Evolutionary conservation across 2,329 filamentous ascomycete species (phyloP).

Genomic region (Arthrobotrys sphaeroides): DNA sequence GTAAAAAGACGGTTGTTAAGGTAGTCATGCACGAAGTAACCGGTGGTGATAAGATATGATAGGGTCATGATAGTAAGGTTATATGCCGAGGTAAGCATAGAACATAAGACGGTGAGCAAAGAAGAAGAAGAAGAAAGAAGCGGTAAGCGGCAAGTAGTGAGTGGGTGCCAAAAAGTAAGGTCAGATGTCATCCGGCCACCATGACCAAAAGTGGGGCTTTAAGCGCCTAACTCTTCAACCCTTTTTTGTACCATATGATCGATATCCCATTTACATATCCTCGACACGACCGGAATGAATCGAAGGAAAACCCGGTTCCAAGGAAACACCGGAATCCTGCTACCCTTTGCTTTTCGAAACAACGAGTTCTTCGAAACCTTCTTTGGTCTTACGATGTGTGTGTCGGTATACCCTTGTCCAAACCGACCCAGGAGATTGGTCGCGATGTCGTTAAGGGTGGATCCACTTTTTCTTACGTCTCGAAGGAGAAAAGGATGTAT

Average conservation of each 20-base stretch:
- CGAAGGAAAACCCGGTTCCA: not conserved
- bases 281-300: conserved; percentile 9
- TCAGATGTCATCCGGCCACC: conserved; percentile 36
- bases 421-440: conserved; percentile 31
- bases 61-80: conserved; percentile 2
- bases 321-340: not conserved
- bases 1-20: not conserved
- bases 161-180: conserved; percentile 18
- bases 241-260: conserved; percentile 43
- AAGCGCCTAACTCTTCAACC: conserved; percentile 28
- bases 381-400: not conserved
- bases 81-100: conserved; percentile 28
- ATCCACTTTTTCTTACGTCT: conserved; percentile 15
- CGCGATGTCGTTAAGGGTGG: conserved; percentile 15
- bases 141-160: conserved; percentile 1
- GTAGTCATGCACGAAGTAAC: not conserved
- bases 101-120: conserved; percentile 8
- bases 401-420: conserved; percentile 6
- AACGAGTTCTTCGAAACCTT: not conserved
- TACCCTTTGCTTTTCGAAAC: too few species aligned
- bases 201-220: conserved; percentile 45
- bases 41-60: not conserved
- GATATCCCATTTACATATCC: not conserved
- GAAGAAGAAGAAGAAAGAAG: too few species aligned
- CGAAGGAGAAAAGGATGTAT: conserved; percentile 12